These are phyloP conservation scores for Cryptosporidium ryanae DNA, from an alignment of 169 alveolate species.

Conservation along the genomic window DNA sequence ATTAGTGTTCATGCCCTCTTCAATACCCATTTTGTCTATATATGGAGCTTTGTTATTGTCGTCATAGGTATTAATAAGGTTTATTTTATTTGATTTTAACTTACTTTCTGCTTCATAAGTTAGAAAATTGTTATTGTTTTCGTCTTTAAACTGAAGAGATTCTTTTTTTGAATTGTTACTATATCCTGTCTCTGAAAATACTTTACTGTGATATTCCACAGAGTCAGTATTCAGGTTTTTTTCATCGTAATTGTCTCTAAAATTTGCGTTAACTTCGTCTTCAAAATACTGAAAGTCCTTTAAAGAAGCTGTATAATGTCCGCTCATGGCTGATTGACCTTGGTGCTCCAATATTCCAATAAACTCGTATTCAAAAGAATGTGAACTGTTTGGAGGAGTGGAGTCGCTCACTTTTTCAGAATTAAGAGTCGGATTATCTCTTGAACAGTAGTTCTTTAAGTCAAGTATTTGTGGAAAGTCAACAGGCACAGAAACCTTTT, in stretches of 20 bases:
- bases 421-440: not conserved
- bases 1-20: too few relatives aligned
- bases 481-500: conserved; percentile 60
- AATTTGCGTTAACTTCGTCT: too few relatives aligned
- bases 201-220: not conserved
- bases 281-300: conserved; percentile 45
- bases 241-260: too few relatives aligned
- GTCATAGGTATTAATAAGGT: too few relatives aligned
- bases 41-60: not conserved
- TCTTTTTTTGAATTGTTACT: not conserved
- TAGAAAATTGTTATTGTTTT: too few relatives aligned
- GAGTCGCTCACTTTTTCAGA: not conserved
- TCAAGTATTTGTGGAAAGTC: conserved; percentile 48
- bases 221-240: not conserved
- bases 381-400: not conserved
- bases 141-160: not conserved
- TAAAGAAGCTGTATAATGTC: conserved; percentile 69
- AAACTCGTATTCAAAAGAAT: conserved; percentile 43
- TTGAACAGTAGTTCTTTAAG: conserved; percentile 1
- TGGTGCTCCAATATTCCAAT: conserved; percentile 71
- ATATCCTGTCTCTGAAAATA: not conserved
- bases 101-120: not conserved
- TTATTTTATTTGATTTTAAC: not conserved
- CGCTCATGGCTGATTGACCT: conserved; percentile 74
- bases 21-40: too few relatives aligned